Percentiles rank a stretch among this genome's conserved stretches.
phyloP scores from a whole-genome alignment of 1,284 basidiomycete genomes.

The Sutorius eximius region DNA sequence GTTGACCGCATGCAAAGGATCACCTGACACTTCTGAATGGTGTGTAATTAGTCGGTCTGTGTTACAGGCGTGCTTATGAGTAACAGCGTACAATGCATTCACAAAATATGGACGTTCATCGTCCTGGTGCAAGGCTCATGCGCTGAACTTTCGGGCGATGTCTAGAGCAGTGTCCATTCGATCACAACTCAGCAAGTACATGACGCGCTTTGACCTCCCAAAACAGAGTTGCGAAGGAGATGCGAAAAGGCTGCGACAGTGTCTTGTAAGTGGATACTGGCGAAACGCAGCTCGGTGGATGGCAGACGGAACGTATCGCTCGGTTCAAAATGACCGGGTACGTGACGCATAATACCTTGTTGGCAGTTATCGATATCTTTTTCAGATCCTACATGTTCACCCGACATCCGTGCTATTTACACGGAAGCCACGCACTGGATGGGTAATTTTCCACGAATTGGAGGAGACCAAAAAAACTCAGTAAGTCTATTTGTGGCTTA shows the following conservation, averaged over 20 bases:
- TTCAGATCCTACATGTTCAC: slow-evolving; percentile 82
- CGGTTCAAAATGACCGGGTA: slow-evolving; percentile 79
- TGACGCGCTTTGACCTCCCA: slow-evolving; percentile 82
- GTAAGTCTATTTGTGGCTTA: slow-evolving; percentile 43
- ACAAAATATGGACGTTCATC: slow-evolving; percentile 77
- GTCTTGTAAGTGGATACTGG: slow-evolving; percentile 92
- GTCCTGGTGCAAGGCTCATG: slow-evolving; percentile 90
- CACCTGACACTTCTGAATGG: slow-evolving; percentile 91
- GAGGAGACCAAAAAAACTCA: slow-evolving; percentile 92
- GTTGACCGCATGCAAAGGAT: slow-evolving; percentile 54
- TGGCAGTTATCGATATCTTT: background rate
- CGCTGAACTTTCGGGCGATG: slow-evolving; percentile 89
- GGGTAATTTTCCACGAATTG: slow-evolving; percentile 96
- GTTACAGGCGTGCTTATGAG: slow-evolving; percentile 8
- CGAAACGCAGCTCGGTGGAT: slow-evolving; percentile 89
- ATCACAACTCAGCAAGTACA: slow-evolving; percentile 88
- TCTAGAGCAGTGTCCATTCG: slow-evolving; percentile 92
- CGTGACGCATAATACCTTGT: slow-evolving; percentile 27
- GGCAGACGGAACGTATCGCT: slow-evolving; percentile 87
- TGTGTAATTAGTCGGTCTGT: slow-evolving; percentile 31
- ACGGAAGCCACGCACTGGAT: slow-evolving; percentile 83
- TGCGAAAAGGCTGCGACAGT: slow-evolving; percentile 73
- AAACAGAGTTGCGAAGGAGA: slow-evolving; percentile 84
- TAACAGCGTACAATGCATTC: slow-evolving; percentile 89
- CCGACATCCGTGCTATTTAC: slow-evolving; percentile 95